These are phyloP conservation scores for Mortierella alpina DNA, from an alignment of 192 early-diverging fungal species.

Conservation along the genomic window DNA sequence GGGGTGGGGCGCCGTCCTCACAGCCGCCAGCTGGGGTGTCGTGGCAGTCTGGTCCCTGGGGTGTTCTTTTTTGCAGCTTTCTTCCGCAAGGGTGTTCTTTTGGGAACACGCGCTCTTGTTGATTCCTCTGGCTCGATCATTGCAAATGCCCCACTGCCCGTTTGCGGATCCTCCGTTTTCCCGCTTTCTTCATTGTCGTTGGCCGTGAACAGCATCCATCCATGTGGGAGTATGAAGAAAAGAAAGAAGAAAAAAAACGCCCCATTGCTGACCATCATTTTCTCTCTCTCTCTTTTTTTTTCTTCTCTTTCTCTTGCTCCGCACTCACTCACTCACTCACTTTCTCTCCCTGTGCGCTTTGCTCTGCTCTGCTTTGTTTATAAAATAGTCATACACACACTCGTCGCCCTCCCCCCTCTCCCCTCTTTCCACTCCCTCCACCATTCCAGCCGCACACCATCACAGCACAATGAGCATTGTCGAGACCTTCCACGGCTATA, in stretches of 20 bases:
- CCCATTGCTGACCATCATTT: no score
- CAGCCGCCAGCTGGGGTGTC: no score
- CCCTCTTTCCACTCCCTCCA: not conserved
- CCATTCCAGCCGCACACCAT: slow-evolving; percentile 4
- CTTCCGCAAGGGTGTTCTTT: no score
- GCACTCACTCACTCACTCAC: not conserved
- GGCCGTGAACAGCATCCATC: not conserved
- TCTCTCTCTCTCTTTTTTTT: no score
- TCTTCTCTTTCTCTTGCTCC: no score
- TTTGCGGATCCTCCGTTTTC: not conserved
- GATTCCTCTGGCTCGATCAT: no score
- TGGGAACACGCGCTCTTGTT: no score
- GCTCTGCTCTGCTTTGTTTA: not conserved
- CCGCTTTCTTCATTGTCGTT: not conserved
- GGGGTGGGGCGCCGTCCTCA: no score
- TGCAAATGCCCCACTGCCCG: no score
- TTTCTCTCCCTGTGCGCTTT: not conserved
- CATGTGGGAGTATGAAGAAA: not conserved
- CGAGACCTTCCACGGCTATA: slow-evolving; percentile 73
- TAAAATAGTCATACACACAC: not conserved
- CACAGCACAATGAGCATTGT: slow-evolving; percentile 57
- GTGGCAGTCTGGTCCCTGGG: no score
- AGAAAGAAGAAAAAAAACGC: slow-evolving; percentile 4
- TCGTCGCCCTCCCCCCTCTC: slow-evolving; percentile 10
- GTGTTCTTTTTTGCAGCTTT: no score